A percentile compares a stretch with the other conserved stretches of the same genome.
Evolutionary conservation across 805 yeast species (phyloP).

Genomic region (Pichia thaimueangensis): DNA sequence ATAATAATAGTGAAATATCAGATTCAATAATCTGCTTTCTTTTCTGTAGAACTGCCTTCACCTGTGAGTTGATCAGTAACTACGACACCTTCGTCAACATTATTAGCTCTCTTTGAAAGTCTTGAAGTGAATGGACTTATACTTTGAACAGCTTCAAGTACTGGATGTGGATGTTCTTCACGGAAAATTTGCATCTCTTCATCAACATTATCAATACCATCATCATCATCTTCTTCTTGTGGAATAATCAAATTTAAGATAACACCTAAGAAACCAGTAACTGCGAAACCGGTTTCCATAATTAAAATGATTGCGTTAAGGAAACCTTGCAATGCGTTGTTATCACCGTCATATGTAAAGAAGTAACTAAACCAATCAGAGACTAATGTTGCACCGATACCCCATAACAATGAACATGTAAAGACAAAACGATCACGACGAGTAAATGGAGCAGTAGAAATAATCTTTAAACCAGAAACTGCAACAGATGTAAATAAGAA

Average conservation of each 20-base stretch:
- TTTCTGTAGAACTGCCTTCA: conserved; percentile 20
- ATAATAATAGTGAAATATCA: too few species aligned
- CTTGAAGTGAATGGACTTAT: conserved; percentile 12
- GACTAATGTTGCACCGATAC: conserved; percentile 45
- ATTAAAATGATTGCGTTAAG: conserved; percentile 47
- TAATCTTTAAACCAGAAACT: conserved; percentile 52
- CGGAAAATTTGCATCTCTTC: conserved; percentile 25
- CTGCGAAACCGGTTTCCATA: conserved; percentile 53
- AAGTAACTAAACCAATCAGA: conserved; percentile 41
- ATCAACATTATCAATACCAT: conserved; percentile 34
- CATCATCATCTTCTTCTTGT: conserved; percentile 43
- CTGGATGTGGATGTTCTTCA: conserved; percentile 16
- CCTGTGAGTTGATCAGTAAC: conserved; percentile 11
- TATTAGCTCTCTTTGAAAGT: conserved; percentile 9
- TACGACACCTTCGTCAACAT: conserved; percentile 17
- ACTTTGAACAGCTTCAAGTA: conserved; percentile 10
- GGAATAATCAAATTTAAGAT: conserved; percentile 43
- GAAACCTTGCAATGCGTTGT: conserved; percentile 40
- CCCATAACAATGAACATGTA: conserved; percentile 46
- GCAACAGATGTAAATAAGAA: conserved; percentile 52
- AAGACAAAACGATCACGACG: conserved; percentile 52
- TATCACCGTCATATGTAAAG: conserved; percentile 44
- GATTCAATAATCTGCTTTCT: conserved; percentile 9
- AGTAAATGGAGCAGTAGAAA: conserved; percentile 46
- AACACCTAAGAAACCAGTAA: conserved; percentile 48